phyloP scores from a whole-genome alignment of 495 filamentous ascomycete genomes.

The Xylaria acuta region DNA sequence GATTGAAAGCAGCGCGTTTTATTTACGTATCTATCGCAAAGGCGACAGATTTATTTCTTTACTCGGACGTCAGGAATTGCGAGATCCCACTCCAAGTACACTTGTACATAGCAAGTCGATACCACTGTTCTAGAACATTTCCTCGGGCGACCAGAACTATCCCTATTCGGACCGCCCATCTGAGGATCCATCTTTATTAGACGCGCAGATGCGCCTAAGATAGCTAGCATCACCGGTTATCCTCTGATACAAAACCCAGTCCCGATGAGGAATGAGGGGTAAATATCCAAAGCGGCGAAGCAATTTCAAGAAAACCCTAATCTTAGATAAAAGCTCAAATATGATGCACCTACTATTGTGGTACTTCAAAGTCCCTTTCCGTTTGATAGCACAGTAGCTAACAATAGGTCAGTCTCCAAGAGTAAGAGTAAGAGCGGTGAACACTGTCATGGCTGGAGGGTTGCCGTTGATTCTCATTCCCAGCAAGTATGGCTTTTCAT shows the following conservation, averaged over 20 bases:
- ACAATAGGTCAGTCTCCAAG: neutral
- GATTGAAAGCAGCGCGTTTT: constrained; percentile 27
- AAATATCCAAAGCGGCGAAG: constrained; percentile 3
- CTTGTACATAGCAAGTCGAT: constrained; percentile 28
- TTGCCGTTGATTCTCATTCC: neutral
- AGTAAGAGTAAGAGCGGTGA: neutral
- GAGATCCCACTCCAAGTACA: constrained; percentile 24
- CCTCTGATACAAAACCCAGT: neutral
- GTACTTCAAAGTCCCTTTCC: neutral
- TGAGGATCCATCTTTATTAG: constrained; percentile 15
- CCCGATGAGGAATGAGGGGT: neutral
- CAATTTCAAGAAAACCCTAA: neutral
- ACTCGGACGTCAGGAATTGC: constrained; percentile 28
- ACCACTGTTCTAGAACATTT: constrained; percentile 25
- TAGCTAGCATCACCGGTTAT: constrained; percentile 12
- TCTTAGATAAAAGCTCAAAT: neutral
- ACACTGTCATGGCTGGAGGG: neutral
- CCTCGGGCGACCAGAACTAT: constrained; percentile 26
- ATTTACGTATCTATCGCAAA: constrained; percentile 22
- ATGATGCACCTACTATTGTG: neutral
- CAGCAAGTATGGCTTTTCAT: neutral
- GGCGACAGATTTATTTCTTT: constrained; percentile 28
- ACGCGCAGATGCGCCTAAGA: constrained; percentile 17
- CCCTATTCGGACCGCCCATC: constrained; percentile 16
- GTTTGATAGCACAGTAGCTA: neutral